Conservation (phyloP, 2,329 filamentous ascomycete genomes). For the Fusarium burgessii region DNA sequence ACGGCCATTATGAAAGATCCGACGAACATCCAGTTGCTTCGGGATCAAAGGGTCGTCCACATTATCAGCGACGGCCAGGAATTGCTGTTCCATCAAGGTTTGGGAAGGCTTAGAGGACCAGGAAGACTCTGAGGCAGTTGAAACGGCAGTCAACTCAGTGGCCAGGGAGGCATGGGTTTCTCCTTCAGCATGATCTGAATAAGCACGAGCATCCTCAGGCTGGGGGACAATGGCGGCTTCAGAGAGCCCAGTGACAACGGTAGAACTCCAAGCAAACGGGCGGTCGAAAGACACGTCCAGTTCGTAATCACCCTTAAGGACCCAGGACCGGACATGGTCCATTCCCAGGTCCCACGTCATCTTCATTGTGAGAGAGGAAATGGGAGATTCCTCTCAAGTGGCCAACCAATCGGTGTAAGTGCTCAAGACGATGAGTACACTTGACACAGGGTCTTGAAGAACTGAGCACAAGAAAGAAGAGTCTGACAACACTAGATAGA, state of each 20-base stretch:
- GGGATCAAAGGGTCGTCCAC: conserved; percentile 42
- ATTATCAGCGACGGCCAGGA: conserved; percentile 31
- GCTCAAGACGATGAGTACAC: not conserved
- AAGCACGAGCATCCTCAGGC: conserved; percentile 38
- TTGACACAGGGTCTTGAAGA: not conserved
- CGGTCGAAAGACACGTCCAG: conserved; percentile 37
- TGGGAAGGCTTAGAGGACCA: conserved; percentile 11
- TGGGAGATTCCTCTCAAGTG: conserved; percentile 17
- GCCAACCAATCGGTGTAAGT: conserved; percentile 15
- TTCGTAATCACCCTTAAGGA: conserved; percentile 42
- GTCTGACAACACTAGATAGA: not conserved
- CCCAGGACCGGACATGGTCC: conserved; percentile 48
- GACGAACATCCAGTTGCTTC: conserved; percentile 34
- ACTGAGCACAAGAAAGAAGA: not conserved
- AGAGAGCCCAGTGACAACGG: conserved; percentile 44
- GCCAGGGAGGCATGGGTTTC: conserved; percentile 13
- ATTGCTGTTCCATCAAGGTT: conserved; percentile 16
- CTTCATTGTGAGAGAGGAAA: conserved; percentile 39
- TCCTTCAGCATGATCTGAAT: conserved; percentile 23
- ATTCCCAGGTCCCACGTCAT: conserved; percentile 46
- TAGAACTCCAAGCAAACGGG: conserved; percentile 43
- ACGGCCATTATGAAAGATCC: conserved; percentile 38
- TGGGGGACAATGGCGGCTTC: conserved; percentile 37
- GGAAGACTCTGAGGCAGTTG: conserved; percentile 25
- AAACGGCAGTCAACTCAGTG: conserved; percentile 27